Evolutionary conservation across 1,139 yeast genomes (phyloP).

Genomic region (Suhomyces anneliseae): DNA sequence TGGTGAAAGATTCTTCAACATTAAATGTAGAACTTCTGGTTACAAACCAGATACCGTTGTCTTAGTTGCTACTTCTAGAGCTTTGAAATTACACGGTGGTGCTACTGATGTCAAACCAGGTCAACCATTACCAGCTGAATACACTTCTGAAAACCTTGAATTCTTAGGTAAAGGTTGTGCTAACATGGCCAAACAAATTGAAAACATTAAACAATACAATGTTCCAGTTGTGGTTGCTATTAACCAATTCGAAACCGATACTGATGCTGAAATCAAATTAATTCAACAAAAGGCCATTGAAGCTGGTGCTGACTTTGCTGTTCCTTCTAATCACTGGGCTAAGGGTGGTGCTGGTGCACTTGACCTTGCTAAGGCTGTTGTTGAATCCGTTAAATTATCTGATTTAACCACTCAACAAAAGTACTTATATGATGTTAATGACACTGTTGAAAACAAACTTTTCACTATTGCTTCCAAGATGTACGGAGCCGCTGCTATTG

Average conservation of each 20-base stretch:
- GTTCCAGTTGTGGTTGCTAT: conserved; percentile 81
- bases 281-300: conserved; percentile 62
- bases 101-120: conserved; percentile 86
- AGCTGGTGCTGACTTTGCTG: conserved; percentile 79
- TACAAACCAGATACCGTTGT: conserved; percentile 72
- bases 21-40: conserved; percentile 77
- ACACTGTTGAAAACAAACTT: conserved; percentile 63
- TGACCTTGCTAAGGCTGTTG: conserved; percentile 67
- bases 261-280: conserved; percentile 63
- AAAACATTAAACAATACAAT: conserved; percentile 68
- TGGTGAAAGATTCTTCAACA: conserved; percentile 80
- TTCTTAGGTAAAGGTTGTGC: conserved; percentile 65
- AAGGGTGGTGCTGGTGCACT: conserved; percentile 78
- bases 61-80: conserved; percentile 77
- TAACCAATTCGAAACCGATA: conserved; percentile 71
- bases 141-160: conserved; percentile 65
- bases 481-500: conserved; percentile 91
- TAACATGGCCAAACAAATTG: conserved; percentile 73
- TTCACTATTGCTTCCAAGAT: conserved; percentile 65
- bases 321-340: conserved; percentile 77
- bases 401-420: conserved; percentile 40
- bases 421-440: conserved; percentile 61
- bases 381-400: conserved; percentile 49
- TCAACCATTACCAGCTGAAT: conserved; percentile 67
- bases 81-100: conserved; percentile 80